These are phyloP conservation scores for Thalassiosira delicatula DNA, from an alignment of 352 stramenopile genomes.

Conservation along the genomic window DNA sequence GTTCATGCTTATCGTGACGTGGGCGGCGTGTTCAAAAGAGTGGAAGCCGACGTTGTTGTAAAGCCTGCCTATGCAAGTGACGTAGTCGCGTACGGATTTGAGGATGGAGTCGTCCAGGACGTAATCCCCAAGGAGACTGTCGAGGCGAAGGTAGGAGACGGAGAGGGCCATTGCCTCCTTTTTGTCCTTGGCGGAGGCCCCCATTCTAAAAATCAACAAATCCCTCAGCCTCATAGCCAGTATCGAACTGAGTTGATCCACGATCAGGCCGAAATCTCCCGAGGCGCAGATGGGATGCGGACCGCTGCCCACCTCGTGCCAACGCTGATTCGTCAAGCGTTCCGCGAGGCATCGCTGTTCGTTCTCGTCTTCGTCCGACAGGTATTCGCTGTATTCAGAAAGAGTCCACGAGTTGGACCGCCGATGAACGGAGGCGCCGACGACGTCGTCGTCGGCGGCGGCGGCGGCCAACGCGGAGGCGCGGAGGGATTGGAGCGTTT, in stretches of 20 bases:
- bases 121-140: slow-evolving; percentile 41
- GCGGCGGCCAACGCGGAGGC: too few species aligned
- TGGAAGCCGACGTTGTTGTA: slow-evolving; percentile 68
- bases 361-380: slow-evolving; percentile 6
- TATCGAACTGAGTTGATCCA: slow-evolving; percentile 56
- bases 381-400: neutral
- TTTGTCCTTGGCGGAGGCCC: neutral
- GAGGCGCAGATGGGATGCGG: slow-evolving; percentile 38
- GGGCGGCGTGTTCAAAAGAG: slow-evolving; percentile 66
- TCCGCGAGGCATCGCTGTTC: slow-evolving; percentile 14
- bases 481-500: too few species aligned
- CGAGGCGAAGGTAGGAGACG: slow-evolving; percentile 34
- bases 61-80: slow-evolving; percentile 36
- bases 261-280: slow-evolving; percentile 52
- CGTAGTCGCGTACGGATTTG: slow-evolving; percentile 42
- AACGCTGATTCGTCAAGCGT: slow-evolving; percentile 54
- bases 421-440: too few species aligned
- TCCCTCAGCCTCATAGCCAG: slow-evolving; percentile 41
- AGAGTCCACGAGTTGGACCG: slow-evolving; percentile 30
- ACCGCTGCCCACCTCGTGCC: slow-evolving; percentile 63
- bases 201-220: slow-evolving; percentile 40
- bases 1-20: slow-evolving; percentile 70
- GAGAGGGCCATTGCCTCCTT: neutral
- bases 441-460: too few species aligned
- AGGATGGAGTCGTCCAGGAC: slow-evolving; percentile 44